Evolutionary conservation across 2,329 filamentous ascomycete species (phyloP).

Genomic region (Catunica adiposa): DNA sequence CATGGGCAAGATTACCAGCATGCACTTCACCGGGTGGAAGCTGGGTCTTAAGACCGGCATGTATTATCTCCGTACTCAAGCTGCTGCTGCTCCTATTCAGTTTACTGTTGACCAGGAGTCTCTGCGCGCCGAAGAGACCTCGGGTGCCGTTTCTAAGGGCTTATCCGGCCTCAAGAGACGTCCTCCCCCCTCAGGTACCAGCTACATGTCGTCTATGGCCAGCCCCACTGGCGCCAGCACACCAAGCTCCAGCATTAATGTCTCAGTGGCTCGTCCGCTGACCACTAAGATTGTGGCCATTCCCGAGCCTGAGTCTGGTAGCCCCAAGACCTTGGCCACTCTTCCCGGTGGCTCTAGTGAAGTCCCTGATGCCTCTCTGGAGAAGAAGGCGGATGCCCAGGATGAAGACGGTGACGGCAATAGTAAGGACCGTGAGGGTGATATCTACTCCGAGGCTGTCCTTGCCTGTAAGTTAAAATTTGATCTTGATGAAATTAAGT

Average conservation of each 20-base stretch:
- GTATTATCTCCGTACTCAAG: constrained; percentile 99
- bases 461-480: constrained; percentile 51
- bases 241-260: constrained; percentile 27
- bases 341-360: constrained; percentile 50
- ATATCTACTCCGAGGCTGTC: constrained; percentile 90
- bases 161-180: constrained; percentile 52
- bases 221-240: constrained; percentile 49
- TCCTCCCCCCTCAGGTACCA: constrained; percentile 34
- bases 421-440: constrained; percentile 60
- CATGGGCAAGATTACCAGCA: constrained; percentile 99
- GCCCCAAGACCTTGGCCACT: constrained; percentile 59
- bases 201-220: constrained; percentile 40
- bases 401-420: constrained; percentile 58
- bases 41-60: constrained; percentile 98
- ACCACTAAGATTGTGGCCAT: constrained; percentile 54
- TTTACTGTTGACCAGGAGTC: constrained; percentile 98
- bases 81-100: constrained; percentile 89
- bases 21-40: constrained; percentile 99
- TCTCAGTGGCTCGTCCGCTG: constrained; percentile 44
- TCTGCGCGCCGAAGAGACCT: constrained; percentile 72
- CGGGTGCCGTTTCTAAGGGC: constrained; percentile 42
- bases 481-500: not conserved
- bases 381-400: constrained; percentile 38
- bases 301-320: constrained; percentile 44
- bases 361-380: constrained; percentile 39